A percentile compares a stretch with the other conserved stretches of the same genome.
These are phyloP conservation scores for Pseudozyma sp. DNA, from an alignment of 1,284 basidiomycete species.

Conservation along the genomic window DNA sequence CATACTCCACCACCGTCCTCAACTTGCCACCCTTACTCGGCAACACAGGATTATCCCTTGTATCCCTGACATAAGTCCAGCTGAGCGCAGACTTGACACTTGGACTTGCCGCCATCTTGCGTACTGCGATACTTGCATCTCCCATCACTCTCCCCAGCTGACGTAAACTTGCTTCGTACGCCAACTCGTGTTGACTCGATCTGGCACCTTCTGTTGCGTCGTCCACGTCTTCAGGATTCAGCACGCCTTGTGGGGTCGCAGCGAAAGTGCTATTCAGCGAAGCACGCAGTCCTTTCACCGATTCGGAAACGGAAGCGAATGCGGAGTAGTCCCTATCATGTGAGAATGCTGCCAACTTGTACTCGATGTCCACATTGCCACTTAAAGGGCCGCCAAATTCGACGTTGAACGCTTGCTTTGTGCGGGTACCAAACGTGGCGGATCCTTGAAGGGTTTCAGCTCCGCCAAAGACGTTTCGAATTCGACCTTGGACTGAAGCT, in stretches of 20 bases:
- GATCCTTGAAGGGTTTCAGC: slow-evolving; percentile 89
- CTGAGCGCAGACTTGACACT: slow-evolving; percentile 82
- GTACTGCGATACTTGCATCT: slow-evolving; percentile 48
- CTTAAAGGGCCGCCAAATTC: slow-evolving; percentile 63
- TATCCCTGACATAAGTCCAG: slow-evolving; percentile 83
- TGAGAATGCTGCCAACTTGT: slow-evolving; percentile 76
- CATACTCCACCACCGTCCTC: slow-evolving; percentile 48
- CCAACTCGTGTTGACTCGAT: slow-evolving; percentile 56
- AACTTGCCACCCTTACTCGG: slow-evolving; percentile 69
- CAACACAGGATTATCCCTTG: slow-evolving; percentile 79
- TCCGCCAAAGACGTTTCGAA: slow-evolving; percentile 85
- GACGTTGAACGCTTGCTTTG: slow-evolving; percentile 78
- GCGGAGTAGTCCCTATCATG: slow-evolving; percentile 78
- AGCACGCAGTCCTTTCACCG: slow-evolving; percentile 76
- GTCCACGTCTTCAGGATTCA: slow-evolving; percentile 34
- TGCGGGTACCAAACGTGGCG: slow-evolving; percentile 87
- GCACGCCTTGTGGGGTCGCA: slow-evolving; percentile 21
- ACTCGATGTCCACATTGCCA: slow-evolving; percentile 74
- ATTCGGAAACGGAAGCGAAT: slow-evolving; percentile 79
- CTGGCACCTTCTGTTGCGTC: slow-evolving; percentile 18
- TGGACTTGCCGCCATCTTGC: slow-evolving; percentile 21
- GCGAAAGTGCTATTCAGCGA: slow-evolving; percentile 74
- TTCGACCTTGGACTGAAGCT: slow-evolving; percentile 60
- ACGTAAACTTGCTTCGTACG: slow-evolving; percentile 58
- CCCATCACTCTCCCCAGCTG: slow-evolving; percentile 53